These are phyloP conservation scores for Penicillium sp. DNA, from an alignment of 2,329 filamentous ascomycete genomes.

Conservation along the genomic window DNA sequence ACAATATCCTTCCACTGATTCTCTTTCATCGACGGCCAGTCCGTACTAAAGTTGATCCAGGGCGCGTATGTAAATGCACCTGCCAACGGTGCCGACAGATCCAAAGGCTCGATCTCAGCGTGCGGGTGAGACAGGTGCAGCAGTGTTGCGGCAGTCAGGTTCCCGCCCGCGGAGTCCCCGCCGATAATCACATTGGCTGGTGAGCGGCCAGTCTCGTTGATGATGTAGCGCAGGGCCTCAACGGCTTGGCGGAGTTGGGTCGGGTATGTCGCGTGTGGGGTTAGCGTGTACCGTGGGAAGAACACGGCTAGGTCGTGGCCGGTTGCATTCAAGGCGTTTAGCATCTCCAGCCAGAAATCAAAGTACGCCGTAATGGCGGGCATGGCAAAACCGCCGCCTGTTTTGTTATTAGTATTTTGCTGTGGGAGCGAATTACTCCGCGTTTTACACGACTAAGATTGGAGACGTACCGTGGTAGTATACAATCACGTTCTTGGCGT, in stretches of 20 bases:
- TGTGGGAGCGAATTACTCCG: neutral
- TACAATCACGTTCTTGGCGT: constrained; percentile 39
- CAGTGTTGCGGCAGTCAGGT: constrained; percentile 35
- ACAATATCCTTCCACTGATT: constrained; percentile 54
- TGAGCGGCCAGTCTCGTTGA: constrained; percentile 30
- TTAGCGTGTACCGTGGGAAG: constrained; percentile 55
- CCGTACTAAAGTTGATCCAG: constrained; percentile 52
- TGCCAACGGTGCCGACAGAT: constrained; percentile 37
- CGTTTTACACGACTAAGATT: neutral
- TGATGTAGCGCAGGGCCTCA: constrained; percentile 39
- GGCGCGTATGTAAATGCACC: constrained; percentile 55
- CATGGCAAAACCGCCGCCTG: constrained; percentile 55
- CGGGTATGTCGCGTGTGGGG: constrained; percentile 41
- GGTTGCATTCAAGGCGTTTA: constrained; percentile 37
- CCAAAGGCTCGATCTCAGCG: constrained; percentile 46
- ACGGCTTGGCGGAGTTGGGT: constrained; percentile 40
- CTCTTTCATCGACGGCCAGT: constrained; percentile 40
- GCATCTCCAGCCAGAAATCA: constrained; percentile 44
- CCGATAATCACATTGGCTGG: constrained; percentile 37
- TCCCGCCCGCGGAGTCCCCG: constrained; percentile 44
- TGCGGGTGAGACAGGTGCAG: constrained; percentile 52
- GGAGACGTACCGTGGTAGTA: constrained; percentile 38
- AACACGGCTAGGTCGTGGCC: constrained; percentile 50
- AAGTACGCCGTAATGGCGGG: constrained; percentile 44
- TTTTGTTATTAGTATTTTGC: constrained; percentile 1